Percentiles rank a stretch among this genome's conserved stretches.
Conservation (phyloP, 148 eudicot species). For the Beta vulgaris region DNA sequence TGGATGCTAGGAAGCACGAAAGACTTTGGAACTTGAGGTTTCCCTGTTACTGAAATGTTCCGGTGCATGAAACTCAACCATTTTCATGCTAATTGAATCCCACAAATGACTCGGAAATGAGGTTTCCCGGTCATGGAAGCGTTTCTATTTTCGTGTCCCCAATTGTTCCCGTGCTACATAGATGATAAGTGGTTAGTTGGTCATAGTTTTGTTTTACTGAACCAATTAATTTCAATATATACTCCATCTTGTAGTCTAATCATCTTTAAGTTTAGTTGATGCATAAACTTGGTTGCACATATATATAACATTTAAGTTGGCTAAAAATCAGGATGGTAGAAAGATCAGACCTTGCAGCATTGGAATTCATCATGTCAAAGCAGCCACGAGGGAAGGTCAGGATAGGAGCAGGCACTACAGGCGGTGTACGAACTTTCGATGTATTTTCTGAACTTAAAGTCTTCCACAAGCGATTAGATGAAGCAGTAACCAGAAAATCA, state of each 20-base stretch:
- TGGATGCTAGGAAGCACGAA: too few relatives aligned
- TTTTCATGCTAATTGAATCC: too few relatives aligned
- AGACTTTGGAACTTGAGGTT: too few relatives aligned
- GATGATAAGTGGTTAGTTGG: too few relatives aligned
- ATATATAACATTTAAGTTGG: background rate
- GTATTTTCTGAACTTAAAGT: conserved; percentile 61
- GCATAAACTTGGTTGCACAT: background rate
- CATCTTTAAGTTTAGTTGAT: background rate
- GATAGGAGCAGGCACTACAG: conserved; percentile 71
- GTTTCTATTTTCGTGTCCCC: too few relatives aligned
- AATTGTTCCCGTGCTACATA: too few relatives aligned
- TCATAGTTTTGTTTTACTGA: too few relatives aligned
- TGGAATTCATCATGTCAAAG: conserved; percentile 90
- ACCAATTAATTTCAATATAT: too few relatives aligned
- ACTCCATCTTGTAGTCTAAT: background rate
- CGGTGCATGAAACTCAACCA: too few relatives aligned
- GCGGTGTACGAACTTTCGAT: conserved; percentile 61
- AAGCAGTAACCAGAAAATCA: conserved; percentile 42
- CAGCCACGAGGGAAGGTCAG: conserved; percentile 79
- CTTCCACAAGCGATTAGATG: conserved; percentile 49
- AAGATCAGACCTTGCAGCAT: conserved; percentile 76
- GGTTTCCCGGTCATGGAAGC: too few relatives aligned
- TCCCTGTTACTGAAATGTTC: too few relatives aligned
- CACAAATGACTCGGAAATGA: too few relatives aligned
- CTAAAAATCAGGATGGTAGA: conserved; percentile 52